Conservation (phyloP, 2,329 filamentous ascomycete species). For the Pseudogymnoascus sp. region DNA sequence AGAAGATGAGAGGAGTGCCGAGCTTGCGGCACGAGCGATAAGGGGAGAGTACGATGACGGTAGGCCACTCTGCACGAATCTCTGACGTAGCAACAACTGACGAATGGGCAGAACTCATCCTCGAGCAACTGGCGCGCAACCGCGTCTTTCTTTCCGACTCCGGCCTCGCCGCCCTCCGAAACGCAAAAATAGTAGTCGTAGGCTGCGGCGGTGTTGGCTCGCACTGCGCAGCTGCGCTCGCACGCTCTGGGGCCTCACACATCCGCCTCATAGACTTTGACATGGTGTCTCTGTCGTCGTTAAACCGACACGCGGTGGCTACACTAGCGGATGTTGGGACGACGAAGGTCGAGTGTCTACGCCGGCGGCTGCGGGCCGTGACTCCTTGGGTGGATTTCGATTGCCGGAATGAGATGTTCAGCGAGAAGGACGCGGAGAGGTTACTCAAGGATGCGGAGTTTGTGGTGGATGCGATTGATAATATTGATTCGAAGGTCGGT, state of each 20-base stretch:
- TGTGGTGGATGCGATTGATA: constrained; percentile 96
- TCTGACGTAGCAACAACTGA: neutral
- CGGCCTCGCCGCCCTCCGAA: constrained; percentile 71
- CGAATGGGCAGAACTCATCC: constrained; percentile 65
- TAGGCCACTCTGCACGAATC: constrained; percentile 10
- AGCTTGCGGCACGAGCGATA: constrained; percentile 52
- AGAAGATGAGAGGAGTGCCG: constrained; percentile 54
- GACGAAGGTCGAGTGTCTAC: constrained; percentile 81
- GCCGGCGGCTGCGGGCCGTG: constrained; percentile 73
- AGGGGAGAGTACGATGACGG: constrained; percentile 56
- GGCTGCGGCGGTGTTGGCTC: constrained; percentile 93
- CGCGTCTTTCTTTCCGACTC: constrained; percentile 80
- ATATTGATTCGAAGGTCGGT: constrained; percentile 93
- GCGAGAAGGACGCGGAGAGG: constrained; percentile 53
- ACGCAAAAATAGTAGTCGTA: constrained; percentile 79
- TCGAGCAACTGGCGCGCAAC: constrained; percentile 91
- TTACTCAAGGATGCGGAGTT: constrained; percentile 72
- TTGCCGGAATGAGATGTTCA: constrained; percentile 76
- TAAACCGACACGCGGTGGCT: constrained; percentile 94
- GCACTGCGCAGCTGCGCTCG: constrained; percentile 78
- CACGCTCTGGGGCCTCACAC: constrained; percentile 81
- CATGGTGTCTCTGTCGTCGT: constrained; percentile 87
- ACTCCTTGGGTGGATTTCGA: constrained; percentile 91
- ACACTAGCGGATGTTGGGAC: constrained; percentile 90
- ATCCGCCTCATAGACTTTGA: constrained; percentile 93